Conservation (phyloP, 768 basidiomycete genomes). For the Lactifluus subvellereus region DNA sequence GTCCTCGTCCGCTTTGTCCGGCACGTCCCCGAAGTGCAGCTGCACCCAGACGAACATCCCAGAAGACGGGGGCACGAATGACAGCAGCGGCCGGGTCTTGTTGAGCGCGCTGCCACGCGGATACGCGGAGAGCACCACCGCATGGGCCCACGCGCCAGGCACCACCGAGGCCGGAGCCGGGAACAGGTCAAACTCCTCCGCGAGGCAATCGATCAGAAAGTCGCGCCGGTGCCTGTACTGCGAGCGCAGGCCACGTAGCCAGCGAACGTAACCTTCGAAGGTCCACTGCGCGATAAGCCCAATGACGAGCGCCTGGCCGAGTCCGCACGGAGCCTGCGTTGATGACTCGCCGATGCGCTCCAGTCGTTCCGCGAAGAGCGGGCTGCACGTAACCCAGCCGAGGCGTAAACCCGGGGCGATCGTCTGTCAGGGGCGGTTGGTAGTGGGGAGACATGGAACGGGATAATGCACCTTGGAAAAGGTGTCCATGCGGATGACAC, state of each 20-base stretch:
- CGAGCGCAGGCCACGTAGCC: slow-evolving; percentile 58
- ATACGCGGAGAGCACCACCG: slow-evolving; percentile 43
- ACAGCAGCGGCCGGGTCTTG: slow-evolving; percentile 42
- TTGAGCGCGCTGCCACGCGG: slow-evolving; percentile 32
- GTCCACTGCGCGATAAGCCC: slow-evolving; percentile 62
- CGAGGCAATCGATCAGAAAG: slow-evolving; percentile 57
- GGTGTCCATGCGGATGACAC: slow-evolving; percentile 78
- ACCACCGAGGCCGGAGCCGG: slow-evolving; percentile 28
- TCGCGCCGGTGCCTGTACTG: slow-evolving; percentile 60
- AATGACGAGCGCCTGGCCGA: slow-evolving; percentile 60
- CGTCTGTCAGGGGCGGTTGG: slow-evolving; percentile 38
- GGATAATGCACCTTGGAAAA: slow-evolving; percentile 57
- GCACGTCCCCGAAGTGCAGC: slow-evolving; percentile 56
- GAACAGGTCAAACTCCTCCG: slow-evolving; percentile 56
- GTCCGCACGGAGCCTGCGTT: slow-evolving; percentile 67
- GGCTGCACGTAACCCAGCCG: slow-evolving; percentile 77
- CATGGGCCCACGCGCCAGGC: slow-evolving; percentile 23
- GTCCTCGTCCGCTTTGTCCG: slow-evolving; percentile 33
- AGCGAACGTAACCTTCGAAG: slow-evolving; percentile 65
- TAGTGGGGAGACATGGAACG: neutral
- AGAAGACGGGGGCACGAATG: slow-evolving; percentile 69
- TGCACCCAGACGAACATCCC: slow-evolving; percentile 82
- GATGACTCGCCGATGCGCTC: slow-evolving; percentile 63
- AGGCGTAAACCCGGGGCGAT: slow-evolving; percentile 72
- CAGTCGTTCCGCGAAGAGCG: slow-evolving; percentile 68